Evolutionary conservation across 73 alveolate species (phyloP).

Genomic region (Stentor roeselii): DNA sequence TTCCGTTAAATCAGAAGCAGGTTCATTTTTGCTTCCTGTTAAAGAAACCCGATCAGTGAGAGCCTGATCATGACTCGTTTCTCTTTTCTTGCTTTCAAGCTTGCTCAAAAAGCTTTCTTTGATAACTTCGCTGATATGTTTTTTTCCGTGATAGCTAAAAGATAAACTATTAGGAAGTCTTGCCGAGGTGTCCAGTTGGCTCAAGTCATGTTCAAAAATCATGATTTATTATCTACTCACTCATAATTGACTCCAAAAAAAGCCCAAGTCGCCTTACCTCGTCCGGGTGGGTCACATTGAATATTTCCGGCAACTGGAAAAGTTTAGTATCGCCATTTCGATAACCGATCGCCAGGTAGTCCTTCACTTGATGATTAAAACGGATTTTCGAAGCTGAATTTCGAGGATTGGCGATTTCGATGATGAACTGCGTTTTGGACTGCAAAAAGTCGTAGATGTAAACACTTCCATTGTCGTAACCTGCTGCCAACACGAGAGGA

Average conservation of each 20-base stretch:
- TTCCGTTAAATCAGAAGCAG: too few species aligned
- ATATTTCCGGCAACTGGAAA: constrained; percentile 30
- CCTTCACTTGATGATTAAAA: constrained; percentile 56
- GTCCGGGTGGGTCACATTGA: neutral
- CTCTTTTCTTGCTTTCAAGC: too few species aligned
- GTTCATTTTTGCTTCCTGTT: too few species aligned
- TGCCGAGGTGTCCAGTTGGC: too few species aligned
- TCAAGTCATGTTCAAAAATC: too few species aligned
- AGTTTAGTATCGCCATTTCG: constrained; percentile 39
- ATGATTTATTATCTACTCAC: too few species aligned
- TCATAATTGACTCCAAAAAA: neutral
- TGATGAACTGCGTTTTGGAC: constrained; percentile 38
- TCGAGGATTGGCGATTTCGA: constrained; percentile 30
- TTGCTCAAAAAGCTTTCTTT: too few species aligned
- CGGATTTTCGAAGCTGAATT: constrained; percentile 1
- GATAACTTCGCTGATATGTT: too few species aligned
- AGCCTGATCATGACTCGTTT: too few species aligned
- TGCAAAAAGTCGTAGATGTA: constrained; percentile 50
- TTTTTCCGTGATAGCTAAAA: too few species aligned
- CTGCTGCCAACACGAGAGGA: constrained; percentile 62
- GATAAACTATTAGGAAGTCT: too few species aligned
- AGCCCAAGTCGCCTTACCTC: neutral
- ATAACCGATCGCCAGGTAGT: constrained; percentile 57
- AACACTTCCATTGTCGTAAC: constrained; percentile 46
- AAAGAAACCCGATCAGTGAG: too few species aligned